Evolutionary conservation across 352 stramenopile species (phyloP), one percentile per base, ranked within the genome.

Genomic region (Globisporangium abappressorium): DNA sequence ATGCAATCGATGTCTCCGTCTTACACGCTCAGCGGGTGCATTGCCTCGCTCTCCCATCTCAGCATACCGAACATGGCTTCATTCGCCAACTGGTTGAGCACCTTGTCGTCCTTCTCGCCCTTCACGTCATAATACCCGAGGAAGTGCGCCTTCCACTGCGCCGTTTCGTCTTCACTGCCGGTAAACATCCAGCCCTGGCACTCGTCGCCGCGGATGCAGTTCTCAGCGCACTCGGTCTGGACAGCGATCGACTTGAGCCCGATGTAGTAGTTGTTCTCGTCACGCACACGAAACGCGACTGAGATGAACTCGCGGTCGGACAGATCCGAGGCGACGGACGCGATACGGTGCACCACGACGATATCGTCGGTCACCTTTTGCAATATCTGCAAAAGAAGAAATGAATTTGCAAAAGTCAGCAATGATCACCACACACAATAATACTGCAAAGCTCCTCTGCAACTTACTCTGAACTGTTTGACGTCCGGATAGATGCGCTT

Each of bases 11-110:
- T 6, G 43, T 51, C 43, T 51, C 18, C 43, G 36, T 22, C 51
- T 61, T 89, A 92, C 41, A 92, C 82, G 62, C 82, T 93, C 2
- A 93, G 72, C 30, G 85, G 85, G 62, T 92, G 82, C 83, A 92
- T 91, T 5, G 87, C 85, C 66, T 94, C 85, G 59, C 87, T 94
- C 71, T 94, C 87, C 87, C 85, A 94, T 72, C 87, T 79, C 59
- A 94, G 73, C 80, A 93, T 91, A 33, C 83, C 84, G 67, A 94
- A 94, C 85, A 93, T 94, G 65, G 85, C 81, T 66, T 94, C 87
- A 61, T 93, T 94, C 34, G 82, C 83, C 28, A 92, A 68, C 66
- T 94, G 86, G 70, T 92, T 93, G 38, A 92, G 69, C 63, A 94
- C 79, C 76, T 91, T 92, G 76, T 92, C 86, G 64, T 92, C 81